These are phyloP conservation scores for Blastomyces silverae DNA, from an alignment of 2,329 filamentous ascomycete genomes.

Conservation along the genomic window DNA sequence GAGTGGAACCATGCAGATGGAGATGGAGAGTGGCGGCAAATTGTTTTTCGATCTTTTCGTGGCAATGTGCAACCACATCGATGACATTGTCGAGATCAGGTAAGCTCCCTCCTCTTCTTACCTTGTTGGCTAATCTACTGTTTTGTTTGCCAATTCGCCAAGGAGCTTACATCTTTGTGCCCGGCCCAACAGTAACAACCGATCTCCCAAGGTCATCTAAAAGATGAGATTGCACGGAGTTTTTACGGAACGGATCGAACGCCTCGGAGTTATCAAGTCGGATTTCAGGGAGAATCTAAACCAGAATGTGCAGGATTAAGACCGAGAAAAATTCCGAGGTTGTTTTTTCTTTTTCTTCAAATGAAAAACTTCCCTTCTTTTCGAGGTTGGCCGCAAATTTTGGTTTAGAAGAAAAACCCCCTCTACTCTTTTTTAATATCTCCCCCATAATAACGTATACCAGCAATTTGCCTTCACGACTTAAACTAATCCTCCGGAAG, in stretches of 20 bases:
- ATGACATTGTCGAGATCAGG: constrained; percentile 86
- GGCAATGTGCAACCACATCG: constrained; percentile 95
- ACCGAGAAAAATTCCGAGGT: constrained; percentile 23
- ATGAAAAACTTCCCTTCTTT: constrained; percentile 33
- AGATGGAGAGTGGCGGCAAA: constrained; percentile 93
- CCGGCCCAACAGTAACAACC: constrained; percentile 41
- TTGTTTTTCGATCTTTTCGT: constrained; percentile 98
- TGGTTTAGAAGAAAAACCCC: constrained; percentile 35
- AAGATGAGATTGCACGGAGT: constrained; percentile 25
- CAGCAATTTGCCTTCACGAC: constrained; percentile 28
- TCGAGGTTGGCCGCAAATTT: constrained; percentile 44
- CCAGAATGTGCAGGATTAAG: constrained; percentile 35
- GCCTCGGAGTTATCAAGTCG: constrained; percentile 31
- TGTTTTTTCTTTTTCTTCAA: constrained; percentile 21
- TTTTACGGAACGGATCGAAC: constrained; percentile 30
- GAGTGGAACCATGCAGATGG: constrained; percentile 96
- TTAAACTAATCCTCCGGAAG: constrained; percentile 8
- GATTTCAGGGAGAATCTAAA: constrained; percentile 26
- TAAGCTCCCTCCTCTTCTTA: constrained; percentile 42
- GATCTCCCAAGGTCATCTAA: constrained; percentile 51
- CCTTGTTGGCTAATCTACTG: constrained; percentile 18
- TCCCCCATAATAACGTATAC: constrained; percentile 23
- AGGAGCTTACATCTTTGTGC: constrained; percentile 22
- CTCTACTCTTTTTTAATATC: constrained; percentile 37
- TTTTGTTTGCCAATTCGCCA: constrained; percentile 15